Conservation (phyloP, 2,329 filamentous ascomycete genomes). For the Claviceps arundinis region DNA sequence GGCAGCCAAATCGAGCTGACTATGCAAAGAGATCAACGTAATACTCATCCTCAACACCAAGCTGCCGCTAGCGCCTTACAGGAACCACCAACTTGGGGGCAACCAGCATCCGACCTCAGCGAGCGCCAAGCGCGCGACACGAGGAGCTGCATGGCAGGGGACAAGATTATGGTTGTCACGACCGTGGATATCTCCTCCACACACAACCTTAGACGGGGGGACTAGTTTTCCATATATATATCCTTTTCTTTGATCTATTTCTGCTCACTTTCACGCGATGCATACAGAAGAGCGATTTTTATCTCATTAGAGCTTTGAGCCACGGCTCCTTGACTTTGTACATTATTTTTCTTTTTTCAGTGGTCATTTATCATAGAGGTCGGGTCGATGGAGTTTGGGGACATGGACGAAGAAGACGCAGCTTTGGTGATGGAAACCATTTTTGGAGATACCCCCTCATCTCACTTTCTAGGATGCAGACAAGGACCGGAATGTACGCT, state of each 20-base stretch:
- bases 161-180: slow-evolving; percentile 16
- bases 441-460: too few relatives aligned
- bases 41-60: slow-evolving; percentile 3
- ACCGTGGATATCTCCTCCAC: slow-evolving; percentile 15
- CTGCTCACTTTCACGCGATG: neutral
- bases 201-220: neutral
- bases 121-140: neutral
- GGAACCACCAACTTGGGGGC: neutral
- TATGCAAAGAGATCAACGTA: slow-evolving; percentile 6
- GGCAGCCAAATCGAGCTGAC: slow-evolving; percentile 20
- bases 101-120: slow-evolving; percentile 4
- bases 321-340: too few relatives aligned
- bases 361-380: too few relatives aligned
- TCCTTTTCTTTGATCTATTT: neutral
- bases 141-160: slow-evolving; percentile 2
- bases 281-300: too few relatives aligned
- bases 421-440: too few relatives aligned
- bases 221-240: too few relatives aligned
- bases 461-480: too few relatives aligned
- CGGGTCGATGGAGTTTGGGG: too few relatives aligned
- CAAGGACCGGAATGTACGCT: too few relatives aligned
- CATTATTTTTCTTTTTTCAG: too few relatives aligned
- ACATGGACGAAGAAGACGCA: too few relatives aligned
- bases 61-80: slow-evolving; percentile 7
- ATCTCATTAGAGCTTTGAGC: too few relatives aligned